phyloP scores from a whole-genome alignment of 768 basidiomycete genomes.

The Mycena epipterygia region DNA sequence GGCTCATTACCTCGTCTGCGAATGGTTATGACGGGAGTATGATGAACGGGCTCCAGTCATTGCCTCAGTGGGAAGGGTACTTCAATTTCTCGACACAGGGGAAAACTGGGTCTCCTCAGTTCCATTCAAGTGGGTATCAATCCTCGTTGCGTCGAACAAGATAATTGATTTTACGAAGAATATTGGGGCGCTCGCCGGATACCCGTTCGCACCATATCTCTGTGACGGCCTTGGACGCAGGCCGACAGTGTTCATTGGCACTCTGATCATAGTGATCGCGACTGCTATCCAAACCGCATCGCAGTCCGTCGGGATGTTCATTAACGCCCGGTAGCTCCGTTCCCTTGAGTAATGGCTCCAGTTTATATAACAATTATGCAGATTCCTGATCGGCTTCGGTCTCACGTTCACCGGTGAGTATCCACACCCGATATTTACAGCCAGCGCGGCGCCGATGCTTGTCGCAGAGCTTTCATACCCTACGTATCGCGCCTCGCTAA shows the following conservation, averaged over 20 bases:
- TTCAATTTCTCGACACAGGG: slow-evolving; percentile 70
- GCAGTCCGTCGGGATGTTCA: slow-evolving; percentile 82
- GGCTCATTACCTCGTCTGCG: slow-evolving; percentile 81
- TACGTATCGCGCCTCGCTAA: slow-evolving; percentile 82
- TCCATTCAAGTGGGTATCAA: slow-evolving; percentile 74
- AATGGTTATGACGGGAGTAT: slow-evolving; percentile 84
- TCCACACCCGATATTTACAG: slow-evolving; percentile 41
- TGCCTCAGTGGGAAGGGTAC: slow-evolving; percentile 72
- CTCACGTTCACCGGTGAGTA: slow-evolving; percentile 73
- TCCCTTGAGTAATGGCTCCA: not conserved
- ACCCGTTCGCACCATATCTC: slow-evolving; percentile 79
- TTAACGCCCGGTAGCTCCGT: slow-evolving; percentile 71
- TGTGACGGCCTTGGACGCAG: slow-evolving; percentile 82
- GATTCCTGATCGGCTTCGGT: slow-evolving; percentile 83
- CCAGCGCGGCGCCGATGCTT: slow-evolving; percentile 84
- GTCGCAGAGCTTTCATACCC: slow-evolving; percentile 92
- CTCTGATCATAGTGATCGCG: slow-evolving; percentile 78
- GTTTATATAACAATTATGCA: slow-evolving; percentile 30
- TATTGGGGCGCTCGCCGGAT: slow-evolving; percentile 78
- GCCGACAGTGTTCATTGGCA: slow-evolving; percentile 74
- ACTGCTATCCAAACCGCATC: slow-evolving; percentile 79
- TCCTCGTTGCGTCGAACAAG: not conserved
- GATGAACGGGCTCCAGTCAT: slow-evolving; percentile 85
- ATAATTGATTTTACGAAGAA: slow-evolving; percentile 55
- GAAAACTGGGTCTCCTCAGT: slow-evolving; percentile 76